Percentiles rank a stretch among this genome's conserved stretches.
phyloP scores from a whole-genome alignment of 2,329 filamentous ascomycete genomes.

The Colletotrichum gloeosporioides region DNA sequence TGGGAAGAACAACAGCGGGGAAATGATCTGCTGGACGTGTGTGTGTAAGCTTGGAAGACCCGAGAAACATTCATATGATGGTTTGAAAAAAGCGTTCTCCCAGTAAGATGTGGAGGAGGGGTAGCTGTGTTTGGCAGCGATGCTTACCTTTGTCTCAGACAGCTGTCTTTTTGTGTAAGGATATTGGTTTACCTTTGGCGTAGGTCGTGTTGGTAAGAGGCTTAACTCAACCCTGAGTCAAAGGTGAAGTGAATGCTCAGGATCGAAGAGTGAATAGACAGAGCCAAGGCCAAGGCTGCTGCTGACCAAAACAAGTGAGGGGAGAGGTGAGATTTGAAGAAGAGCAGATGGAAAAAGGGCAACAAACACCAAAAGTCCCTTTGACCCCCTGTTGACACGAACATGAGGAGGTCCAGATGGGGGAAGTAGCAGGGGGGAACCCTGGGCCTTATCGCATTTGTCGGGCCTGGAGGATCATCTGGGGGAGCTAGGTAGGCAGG shows the following conservation, averaged over 20 bases:
- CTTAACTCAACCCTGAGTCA: neutral
- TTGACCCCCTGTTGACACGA: neutral
- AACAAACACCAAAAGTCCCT: neutral
- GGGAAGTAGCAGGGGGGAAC: neutral
- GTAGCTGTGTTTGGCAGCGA: neutral
- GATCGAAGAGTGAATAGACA: neutral
- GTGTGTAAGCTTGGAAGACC: neutral
- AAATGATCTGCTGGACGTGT: neutral
- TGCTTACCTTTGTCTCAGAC: neutral
- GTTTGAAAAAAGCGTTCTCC: neutral
- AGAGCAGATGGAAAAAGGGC: neutral
- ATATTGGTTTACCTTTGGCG: neutral
- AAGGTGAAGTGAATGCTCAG: neutral
- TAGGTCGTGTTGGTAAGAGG: neutral
- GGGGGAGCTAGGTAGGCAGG: neutral
- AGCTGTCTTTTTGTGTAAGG: neutral
- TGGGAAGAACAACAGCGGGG: neutral
- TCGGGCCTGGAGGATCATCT: neutral
- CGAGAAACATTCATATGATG: neutral
- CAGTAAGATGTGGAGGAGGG: neutral
- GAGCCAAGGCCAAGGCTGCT: neutral
- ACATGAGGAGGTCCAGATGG: neutral
- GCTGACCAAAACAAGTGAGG: neutral
- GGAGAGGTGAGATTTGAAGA: neutral
- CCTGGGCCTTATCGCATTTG: neutral